phyloP scores from a whole-genome alignment of 2,329 filamentous ascomycete genomes.

The Cercospora zeina region DNA sequence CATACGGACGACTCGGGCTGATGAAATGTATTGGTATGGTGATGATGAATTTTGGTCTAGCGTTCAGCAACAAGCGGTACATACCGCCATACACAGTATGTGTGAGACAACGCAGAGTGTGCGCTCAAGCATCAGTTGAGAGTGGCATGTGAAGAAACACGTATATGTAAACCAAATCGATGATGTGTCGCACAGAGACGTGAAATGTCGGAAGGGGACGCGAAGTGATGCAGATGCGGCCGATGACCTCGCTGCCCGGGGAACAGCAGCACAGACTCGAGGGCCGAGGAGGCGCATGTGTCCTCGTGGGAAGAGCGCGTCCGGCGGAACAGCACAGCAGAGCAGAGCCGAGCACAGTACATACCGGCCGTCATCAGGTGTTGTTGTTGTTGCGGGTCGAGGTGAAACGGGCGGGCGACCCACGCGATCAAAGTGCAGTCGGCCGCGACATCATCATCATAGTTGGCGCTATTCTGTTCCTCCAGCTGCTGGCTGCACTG shows the following conservation, averaged over 20 bases:
- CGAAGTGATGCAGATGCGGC: not conserved
- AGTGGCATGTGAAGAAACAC: not conserved
- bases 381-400: not conserved
- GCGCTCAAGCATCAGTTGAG: not conserved
- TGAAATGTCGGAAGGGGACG: not conserved
- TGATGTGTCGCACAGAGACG: not conserved
- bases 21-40: not conserved
- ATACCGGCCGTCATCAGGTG: not conserved
- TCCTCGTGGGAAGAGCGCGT: not conserved
- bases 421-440: slow-evolving; percentile 3
- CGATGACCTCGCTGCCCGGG: not conserved
- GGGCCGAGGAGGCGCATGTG: not conserved
- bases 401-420: not conserved
- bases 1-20: not conserved
- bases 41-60: slow-evolving; percentile 5
- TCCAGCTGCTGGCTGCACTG: slow-evolving; percentile 1
- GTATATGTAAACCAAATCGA: not conserved
- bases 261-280: not conserved
- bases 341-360: not conserved
- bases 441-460: not conserved
- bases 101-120: not conserved
- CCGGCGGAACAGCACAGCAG: not conserved
- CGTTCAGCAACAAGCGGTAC: slow-evolving; percentile 1
- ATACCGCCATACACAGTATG: not conserved
- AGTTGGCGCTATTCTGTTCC: slow-evolving; percentile 3